A percentile compares a stretch with the other conserved stretches of the same genome.
phyloP scores from a whole-genome alignment of 352 stramenopile genomes.

The Thalassiosira ordinaria region DNA sequence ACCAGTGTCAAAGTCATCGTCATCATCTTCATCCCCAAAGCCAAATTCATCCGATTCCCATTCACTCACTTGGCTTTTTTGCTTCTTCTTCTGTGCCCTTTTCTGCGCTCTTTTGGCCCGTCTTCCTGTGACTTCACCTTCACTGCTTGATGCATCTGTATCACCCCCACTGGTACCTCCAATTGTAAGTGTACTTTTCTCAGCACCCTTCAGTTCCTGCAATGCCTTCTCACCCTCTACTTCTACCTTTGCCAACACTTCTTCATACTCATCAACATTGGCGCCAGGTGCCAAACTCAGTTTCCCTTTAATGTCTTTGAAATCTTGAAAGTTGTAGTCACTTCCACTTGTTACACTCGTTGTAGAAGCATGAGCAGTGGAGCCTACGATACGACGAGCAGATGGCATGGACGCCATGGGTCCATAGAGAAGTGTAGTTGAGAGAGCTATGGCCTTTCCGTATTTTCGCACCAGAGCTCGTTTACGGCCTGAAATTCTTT shows the following conservation, averaged over 20 bases:
- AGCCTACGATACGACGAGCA: constrained; percentile 20
- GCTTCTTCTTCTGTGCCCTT: constrained; percentile 32
- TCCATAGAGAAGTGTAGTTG: constrained; percentile 45
- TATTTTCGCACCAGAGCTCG: constrained; percentile 47
- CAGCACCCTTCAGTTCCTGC: constrained; percentile 26
- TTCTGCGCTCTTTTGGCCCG: constrained; percentile 7
- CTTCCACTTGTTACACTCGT: constrained; percentile 7
- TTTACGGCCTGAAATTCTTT: constrained; percentile 32
- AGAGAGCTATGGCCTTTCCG: constrained; percentile 49
- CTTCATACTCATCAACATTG: constrained; percentile 43
- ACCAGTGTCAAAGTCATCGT: constrained; percentile 46
- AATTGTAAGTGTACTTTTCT: constrained; percentile 46
- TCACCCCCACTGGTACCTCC: constrained; percentile 15
- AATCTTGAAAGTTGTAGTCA: constrained; percentile 56
- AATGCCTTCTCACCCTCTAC: constrained; percentile 52
- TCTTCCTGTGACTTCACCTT: not conserved
- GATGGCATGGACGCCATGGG: constrained; percentile 40
- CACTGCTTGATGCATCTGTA: not conserved
- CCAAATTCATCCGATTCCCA: constrained; percentile 62
- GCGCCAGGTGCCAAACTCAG: constrained; percentile 49
- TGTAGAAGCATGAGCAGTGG: constrained; percentile 31
- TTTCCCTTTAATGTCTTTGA: constrained; percentile 59
- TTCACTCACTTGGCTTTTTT: constrained; percentile 46
- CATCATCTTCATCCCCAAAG: constrained; percentile 51
- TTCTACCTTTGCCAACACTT: constrained; percentile 49